Percentiles rank a stretch among this genome's conserved stretches.
Conservation (phyloP, 371 early-diverging fungal species). For the Rhizopus microsporus region DNA sequence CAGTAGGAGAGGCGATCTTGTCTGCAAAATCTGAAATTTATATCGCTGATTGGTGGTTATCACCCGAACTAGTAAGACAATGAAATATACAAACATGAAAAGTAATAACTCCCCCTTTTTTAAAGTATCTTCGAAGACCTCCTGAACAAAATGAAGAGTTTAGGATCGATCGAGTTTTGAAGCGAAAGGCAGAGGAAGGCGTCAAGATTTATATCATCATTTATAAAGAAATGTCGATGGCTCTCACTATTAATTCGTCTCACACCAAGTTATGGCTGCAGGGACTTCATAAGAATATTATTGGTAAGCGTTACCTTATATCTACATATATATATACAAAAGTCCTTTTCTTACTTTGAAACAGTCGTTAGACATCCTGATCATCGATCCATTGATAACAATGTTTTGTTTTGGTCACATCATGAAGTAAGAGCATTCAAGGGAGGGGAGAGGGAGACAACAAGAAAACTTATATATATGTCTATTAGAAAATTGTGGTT, state of each 20-base stretch:
- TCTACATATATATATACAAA: neutral
- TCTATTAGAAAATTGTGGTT: slow-evolving; percentile 65
- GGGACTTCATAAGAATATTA: slow-evolving; percentile 79
- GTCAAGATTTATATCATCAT: slow-evolving; percentile 88
- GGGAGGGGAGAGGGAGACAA: no score
- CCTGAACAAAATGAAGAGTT: slow-evolving; percentile 70
- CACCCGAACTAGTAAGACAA: slow-evolving; percentile 43
- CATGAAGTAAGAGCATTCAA: slow-evolving; percentile 58
- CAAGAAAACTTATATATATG: neutral
- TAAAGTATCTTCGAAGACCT: slow-evolving; percentile 77
- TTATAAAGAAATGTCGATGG: slow-evolving; percentile 86
- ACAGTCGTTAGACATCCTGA: slow-evolving; percentile 72
- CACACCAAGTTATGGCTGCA: slow-evolving; percentile 82
- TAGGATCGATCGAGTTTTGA: slow-evolving; percentile 82
- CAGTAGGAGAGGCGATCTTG: slow-evolving; percentile 76
- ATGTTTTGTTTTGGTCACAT: slow-evolving; percentile 72
- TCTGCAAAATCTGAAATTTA: slow-evolving; percentile 80
- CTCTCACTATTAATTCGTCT: slow-evolving; percentile 77
- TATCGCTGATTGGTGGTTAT: slow-evolving; percentile 63
- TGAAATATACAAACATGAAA: neutral
- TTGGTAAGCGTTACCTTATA: slow-evolving; percentile 36
- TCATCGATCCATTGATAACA: slow-evolving; percentile 62
- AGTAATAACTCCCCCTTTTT: neutral
- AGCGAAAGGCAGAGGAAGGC: slow-evolving; percentile 85
- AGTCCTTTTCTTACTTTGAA: neutral